These are phyloP conservation scores for Luvunga scandens DNA, from an alignment of 345 rosid species.

Conservation along the genomic window DNA sequence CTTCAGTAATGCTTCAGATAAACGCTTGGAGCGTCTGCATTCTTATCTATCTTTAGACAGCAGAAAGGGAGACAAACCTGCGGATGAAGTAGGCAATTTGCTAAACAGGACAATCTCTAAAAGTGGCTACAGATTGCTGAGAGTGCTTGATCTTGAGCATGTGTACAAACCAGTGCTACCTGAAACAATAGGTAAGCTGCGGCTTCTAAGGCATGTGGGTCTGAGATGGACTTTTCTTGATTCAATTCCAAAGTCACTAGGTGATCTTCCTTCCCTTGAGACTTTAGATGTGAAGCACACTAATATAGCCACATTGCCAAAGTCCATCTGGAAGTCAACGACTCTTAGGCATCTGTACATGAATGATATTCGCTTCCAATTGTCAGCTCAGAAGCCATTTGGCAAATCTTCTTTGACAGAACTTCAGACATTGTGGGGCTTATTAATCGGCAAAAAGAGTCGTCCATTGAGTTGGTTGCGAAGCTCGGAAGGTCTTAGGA, in stretches of 20 bases:
- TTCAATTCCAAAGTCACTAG: slow-evolving; percentile 18
- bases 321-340: slow-evolving; percentile 24
- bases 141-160: slow-evolving; percentile 35
- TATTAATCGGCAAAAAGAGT: slow-evolving; percentile 15
- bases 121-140: slow-evolving; percentile 21
- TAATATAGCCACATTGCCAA: slow-evolving; percentile 20
- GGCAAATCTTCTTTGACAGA: neutral
- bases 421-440: slow-evolving; percentile 33
- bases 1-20: neutral
- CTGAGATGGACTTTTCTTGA: slow-evolving; percentile 33
- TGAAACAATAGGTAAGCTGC: slow-evolving; percentile 14
- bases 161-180: slow-evolving; percentile 36
- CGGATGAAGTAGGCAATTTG: slow-evolving; percentile 16
- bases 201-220: slow-evolving; percentile 24
- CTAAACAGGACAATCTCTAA: neutral
- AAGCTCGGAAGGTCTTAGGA: slow-evolving; percentile 17
- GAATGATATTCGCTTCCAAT: slow-evolving; percentile 14
- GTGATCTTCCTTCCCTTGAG: slow-evolving; percentile 28
- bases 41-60: slow-evolving; percentile 15
- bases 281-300: slow-evolving; percentile 44
- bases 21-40: neutral
- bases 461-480: neutral
- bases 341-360: slow-evolving; percentile 29
- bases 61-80: slow-evolving; percentile 15
- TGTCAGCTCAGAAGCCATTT: slow-evolving; percentile 1